A percentile compares a stretch with the other conserved stretches of the same genome.
Evolutionary conservation across 768 basidiomycete genomes (phyloP).

Genomic region (Trametes cingulata): DNA sequence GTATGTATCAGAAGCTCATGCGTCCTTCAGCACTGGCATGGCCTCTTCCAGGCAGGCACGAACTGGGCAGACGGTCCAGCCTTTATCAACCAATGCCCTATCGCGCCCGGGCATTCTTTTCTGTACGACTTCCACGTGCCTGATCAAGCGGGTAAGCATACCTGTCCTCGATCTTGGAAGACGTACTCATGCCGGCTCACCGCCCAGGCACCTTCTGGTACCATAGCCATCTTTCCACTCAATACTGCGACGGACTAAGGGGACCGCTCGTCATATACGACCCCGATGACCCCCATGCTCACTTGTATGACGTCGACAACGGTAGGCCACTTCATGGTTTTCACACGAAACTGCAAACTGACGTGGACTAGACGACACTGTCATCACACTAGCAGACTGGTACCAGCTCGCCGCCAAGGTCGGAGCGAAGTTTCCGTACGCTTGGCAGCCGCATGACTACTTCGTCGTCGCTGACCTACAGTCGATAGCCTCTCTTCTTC

Average conservation of each 20-base stretch:
- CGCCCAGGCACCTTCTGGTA: constrained; percentile 40
- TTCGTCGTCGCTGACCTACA: constrained; percentile 32
- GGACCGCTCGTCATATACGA: constrained; percentile 36
- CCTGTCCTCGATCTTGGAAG: not conserved
- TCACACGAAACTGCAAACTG: not conserved
- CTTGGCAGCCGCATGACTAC: not conserved
- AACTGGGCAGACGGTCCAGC: constrained; percentile 47
- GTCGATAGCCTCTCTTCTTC: too few species aligned
- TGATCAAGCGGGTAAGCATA: constrained; percentile 27
- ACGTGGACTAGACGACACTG: constrained; percentile 38
- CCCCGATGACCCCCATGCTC: constrained; percentile 29
- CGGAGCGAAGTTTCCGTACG: constrained; percentile 14
- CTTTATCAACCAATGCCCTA: constrained; percentile 44
- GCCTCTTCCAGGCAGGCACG: constrained; percentile 43
- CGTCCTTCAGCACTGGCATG: constrained; percentile 50
- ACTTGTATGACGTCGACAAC: constrained; percentile 33
- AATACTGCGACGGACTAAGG: constrained; percentile 44
- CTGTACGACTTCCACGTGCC: constrained; percentile 38
- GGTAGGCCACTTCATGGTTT: constrained; percentile 1
- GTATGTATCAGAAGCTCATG: too few species aligned
- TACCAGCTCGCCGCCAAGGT: constrained; percentile 30
- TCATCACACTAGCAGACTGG: constrained; percentile 52
- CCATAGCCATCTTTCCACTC: constrained; percentile 42
- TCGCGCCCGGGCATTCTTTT: constrained; percentile 38
- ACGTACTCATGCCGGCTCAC: not conserved